Evolutionary conservation across 768 basidiomycete genomes (phyloP), one percentile per base, ranked within the genome.

Genomic region (Flagelloscypha sp.): DNA sequence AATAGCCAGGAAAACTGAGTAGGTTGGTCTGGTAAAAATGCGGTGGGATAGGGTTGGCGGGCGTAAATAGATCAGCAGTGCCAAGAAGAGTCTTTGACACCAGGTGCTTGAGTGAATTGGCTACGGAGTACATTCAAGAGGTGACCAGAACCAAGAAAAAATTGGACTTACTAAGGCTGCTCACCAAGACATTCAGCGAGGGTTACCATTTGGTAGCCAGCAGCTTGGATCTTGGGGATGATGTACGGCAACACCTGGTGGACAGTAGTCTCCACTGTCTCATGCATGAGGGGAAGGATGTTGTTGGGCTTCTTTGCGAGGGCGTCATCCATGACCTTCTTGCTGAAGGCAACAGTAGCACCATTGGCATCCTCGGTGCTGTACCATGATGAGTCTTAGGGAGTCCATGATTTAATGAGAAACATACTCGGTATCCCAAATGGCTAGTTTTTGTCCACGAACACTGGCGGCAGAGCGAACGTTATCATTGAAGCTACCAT

Each of bases 131-230:
- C n/a, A n/a, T n/a, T n/a, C n/a, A n/a, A n/a, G n/a, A n/a, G n/a
- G n/a, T n/a, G n/a, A n/a, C n/a, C n/a, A n/a, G n/a, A n/a, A n/a
- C n/a, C n/a, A n/a, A n/a, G n/a, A n/a, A n/a, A n/a, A n/a, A n/a
- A n/a, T n/a, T n/a, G n/a, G n/a, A n/a, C n/a, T n/a, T n/a, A n/a
- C n/a, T 70, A 70, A 2, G 65, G 49, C 1, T 51, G 45, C 4
- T 60, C 40, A 1, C 60, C 59, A 2, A 64, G 48, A 44, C 65
- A 68, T 35, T 66, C 61, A 23, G 66, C 49, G 22, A 68, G 39
- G 24, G 59, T 60, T 22, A 69, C 65, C 12, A 69, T 57, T n/a
- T 45, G 49, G 40, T 66, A 67, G 6, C 63, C 62, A 13, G 63
- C 63, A 0, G 43, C 49, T 34, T 59, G 48, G 30, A 68, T 39